phyloP scores from a whole-genome alignment of 192 early-diverging fungal genomes.

The Coemansia asiatica region DNA sequence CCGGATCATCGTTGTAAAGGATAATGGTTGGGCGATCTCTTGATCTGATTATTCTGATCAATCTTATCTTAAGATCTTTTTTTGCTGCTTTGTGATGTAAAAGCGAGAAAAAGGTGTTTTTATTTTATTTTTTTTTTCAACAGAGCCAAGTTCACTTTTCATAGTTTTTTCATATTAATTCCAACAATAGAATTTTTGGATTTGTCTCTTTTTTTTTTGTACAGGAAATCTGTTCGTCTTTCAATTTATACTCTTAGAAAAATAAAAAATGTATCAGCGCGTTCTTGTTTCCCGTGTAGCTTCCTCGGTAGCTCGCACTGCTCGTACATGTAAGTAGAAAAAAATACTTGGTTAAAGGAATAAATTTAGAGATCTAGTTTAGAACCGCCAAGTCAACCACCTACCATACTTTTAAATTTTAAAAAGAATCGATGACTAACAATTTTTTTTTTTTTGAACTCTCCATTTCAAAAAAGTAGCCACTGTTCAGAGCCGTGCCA shows the following conservation, averaged over 20 bases:
- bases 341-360: no score
- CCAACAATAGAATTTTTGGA: no score
- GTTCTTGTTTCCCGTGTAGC: slow-evolving; percentile 33
- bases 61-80: not conserved
- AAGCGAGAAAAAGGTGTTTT: not conserved
- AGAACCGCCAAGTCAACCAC: no score
- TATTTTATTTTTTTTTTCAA: slow-evolving; percentile 8
- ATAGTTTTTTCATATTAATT: no score
- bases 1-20: not conserved
- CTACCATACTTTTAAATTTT: no score
- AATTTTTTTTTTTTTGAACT: no score
- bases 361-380: not conserved
- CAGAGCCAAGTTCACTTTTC: not conserved
- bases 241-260: not conserved
- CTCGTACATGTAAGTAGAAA: slow-evolving; percentile 15
- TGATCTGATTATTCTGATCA: not conserved
- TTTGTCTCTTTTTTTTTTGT: slow-evolving; percentile 4
- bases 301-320: slow-evolving; percentile 23
- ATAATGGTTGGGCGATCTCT: slow-evolving; percentile 12
- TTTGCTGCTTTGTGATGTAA: not conserved
- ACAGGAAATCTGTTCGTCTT: not conserved
- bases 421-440: no score
- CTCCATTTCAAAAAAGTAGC: not conserved
- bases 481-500: slow-evolving; percentile 7
- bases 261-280: slow-evolving; percentile 42